Evolutionary conservation across 352 stramenopile genomes (phyloP).

Genomic region (Albugo candida): DNA sequence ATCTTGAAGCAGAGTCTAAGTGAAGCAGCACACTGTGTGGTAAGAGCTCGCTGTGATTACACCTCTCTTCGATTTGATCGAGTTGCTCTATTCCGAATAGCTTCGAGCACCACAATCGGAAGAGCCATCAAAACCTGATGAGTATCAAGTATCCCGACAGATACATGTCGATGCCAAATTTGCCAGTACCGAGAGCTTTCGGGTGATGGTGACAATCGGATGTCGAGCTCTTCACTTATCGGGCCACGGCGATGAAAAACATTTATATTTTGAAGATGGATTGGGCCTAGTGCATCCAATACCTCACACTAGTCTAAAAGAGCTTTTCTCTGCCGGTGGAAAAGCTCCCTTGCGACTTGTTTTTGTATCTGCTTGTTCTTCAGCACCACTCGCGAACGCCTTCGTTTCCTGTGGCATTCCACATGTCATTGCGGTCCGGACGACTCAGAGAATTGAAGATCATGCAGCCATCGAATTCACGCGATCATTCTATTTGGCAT

Average conservation of each 20-base stretch:
- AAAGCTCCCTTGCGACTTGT: slow-evolving; percentile 40
- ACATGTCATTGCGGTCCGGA: slow-evolving; percentile 80
- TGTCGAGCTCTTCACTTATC: slow-evolving; percentile 89
- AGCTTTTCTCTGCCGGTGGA: slow-evolving; percentile 39
- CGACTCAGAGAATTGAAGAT: slow-evolving; percentile 74
- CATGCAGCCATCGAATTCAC: slow-evolving; percentile 75
- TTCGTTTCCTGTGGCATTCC: slow-evolving; percentile 80
- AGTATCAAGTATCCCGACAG: slow-evolving; percentile 19
- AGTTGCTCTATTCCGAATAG: neutral
- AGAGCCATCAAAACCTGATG: neutral
- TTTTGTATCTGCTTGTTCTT: slow-evolving; percentile 71
- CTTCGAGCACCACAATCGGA: neutral
- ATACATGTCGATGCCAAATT: slow-evolving; percentile 89
- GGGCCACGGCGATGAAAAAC: slow-evolving; percentile 83
- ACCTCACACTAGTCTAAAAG: slow-evolving; percentile 38
- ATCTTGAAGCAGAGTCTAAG: slow-evolving; percentile 61
- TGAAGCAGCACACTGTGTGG: slow-evolving; percentile 41
- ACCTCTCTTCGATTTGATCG: neutral
- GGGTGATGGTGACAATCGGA: slow-evolving; percentile 80
- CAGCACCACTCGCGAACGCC: slow-evolving; percentile 47
- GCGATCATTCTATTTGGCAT: slow-evolving; percentile 55
- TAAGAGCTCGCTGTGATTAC: neutral
- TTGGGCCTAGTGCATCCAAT: slow-evolving; percentile 67
- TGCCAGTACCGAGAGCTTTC: slow-evolving; percentile 84
- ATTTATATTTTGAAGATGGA: slow-evolving; percentile 89